phyloP scores from a whole-genome alignment of 768 basidiomycete species.

The Antrodiella citrinella region DNA sequence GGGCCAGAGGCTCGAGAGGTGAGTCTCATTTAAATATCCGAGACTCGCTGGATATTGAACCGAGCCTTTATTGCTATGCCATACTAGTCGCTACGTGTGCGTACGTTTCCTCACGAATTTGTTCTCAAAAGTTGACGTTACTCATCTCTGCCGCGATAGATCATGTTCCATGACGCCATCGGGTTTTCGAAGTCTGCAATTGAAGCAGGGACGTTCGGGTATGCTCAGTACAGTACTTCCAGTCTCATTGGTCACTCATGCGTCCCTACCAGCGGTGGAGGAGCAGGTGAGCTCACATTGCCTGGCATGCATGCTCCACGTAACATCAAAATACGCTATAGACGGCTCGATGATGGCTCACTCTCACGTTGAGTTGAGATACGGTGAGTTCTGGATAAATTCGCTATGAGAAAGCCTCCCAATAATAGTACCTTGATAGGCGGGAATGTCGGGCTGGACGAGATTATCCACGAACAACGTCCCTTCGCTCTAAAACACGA shows the following conservation, averaged over 20 bases:
- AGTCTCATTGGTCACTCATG: background rate
- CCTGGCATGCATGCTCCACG: too few relatives aligned
- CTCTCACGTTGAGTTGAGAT: background rate
- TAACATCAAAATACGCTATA: background rate
- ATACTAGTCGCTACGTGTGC: too few relatives aligned
- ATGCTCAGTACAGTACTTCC: background rate
- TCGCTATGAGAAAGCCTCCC: too few relatives aligned
- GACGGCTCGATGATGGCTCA: conserved; percentile 2
- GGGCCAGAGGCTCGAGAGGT: conserved; percentile 26
- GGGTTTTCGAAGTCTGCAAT: background rate
- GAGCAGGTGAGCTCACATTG: conserved; percentile 9
- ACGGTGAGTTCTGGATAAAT: background rate
- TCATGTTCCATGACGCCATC: conserved; percentile 20
- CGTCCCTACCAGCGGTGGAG: conserved; percentile 7
- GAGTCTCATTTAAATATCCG: background rate
- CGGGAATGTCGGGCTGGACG: background rate
- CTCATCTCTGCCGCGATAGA: too few relatives aligned
- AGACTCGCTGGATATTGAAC: background rate
- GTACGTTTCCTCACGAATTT: too few relatives aligned
- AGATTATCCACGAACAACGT: background rate
- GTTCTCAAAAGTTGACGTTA: too few relatives aligned
- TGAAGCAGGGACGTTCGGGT: background rate
- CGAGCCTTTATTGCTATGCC: too few relatives aligned
- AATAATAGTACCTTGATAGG: too few relatives aligned
- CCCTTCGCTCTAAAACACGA: background rate